Conservation (phyloP, 768 basidiomycete species). For the Boletales sp. region DNA sequence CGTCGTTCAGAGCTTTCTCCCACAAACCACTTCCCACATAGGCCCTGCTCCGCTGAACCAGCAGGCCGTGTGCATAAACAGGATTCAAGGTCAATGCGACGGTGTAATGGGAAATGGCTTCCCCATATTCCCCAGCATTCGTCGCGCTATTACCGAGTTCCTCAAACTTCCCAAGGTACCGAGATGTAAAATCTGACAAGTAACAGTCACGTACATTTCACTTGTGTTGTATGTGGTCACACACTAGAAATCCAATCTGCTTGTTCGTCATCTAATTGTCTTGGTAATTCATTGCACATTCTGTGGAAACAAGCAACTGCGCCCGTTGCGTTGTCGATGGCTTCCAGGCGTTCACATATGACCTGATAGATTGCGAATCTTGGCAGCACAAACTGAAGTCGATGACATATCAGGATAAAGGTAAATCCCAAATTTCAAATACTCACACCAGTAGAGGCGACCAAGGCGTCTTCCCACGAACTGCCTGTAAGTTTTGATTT, state of each 20-base stretch:
- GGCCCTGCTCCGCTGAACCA: not conserved
- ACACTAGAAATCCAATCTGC: not conserved
- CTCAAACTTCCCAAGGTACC: not conserved
- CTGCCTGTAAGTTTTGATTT: not conserved
- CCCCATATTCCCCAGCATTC: not conserved
- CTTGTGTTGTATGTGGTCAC: not conserved
- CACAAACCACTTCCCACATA: not conserved
- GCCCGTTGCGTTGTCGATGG: not conserved
- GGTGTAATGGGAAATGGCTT: not conserved
- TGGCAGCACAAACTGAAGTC: not conserved
- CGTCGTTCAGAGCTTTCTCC: not conserved
- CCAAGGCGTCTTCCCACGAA: not conserved
- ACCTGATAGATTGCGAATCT: not conserved
- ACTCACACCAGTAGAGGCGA: not conserved
- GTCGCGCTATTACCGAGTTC: not conserved
- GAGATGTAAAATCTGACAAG: not conserved
- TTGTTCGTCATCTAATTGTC: not conserved
- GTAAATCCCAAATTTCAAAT: not conserved
- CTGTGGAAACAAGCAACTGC: slow-evolving; percentile 1
- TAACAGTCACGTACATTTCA: not conserved
- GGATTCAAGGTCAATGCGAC: not conserved
- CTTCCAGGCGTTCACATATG: not conserved
- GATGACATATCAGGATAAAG: no score
- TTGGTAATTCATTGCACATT: not conserved
- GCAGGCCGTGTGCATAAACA: not conserved